Evolutionary conservation across 306 rosid genomes (phyloP), one percentile per base, ranked within the genome.

Genomic region (Prunus dulcis): DNA sequence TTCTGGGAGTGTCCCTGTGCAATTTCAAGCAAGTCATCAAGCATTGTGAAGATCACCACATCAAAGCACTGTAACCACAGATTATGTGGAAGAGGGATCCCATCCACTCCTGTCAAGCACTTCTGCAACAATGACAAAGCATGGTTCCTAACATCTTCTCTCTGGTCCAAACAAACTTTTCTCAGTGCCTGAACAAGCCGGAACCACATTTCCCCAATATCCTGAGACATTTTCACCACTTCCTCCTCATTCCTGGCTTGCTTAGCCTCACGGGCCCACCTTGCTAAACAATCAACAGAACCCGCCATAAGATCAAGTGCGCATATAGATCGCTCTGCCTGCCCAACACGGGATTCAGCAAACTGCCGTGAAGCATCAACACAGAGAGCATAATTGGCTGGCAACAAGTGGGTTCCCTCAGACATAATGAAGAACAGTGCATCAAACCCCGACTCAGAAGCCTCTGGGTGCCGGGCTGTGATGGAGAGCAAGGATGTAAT

Each of bases 271-370:
- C 62, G 62, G 67, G 88, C 80, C 99, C 99, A 96, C 77, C 68
- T 80, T 47, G 81, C 83, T 81, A 95, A 87, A 87, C 98, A 92
- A 84, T 82, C 82, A 80, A 89, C 88, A 72, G 99, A 96, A 75
- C 87, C 93, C 7, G 92, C 88, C 97, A 96, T 91, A 55, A 92
- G 90, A 87, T 96, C 99, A 49, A 96, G 80, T 30, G 99, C 91
- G 11, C 87, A 85, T 46, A 96, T 84, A 75, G 99, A 96, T 66
- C 98, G 87, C 64, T 96, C 99, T 22, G 86, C 91, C 80, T 86
- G 92, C 77, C 99, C 99, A 60, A 92, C 93, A 20, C 98, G 97
- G 79, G 99, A 96, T 84, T 96, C 99, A 18, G 99, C 93, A 91
- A 96, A 96, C 80, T 92, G 93, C 86, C 97, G 89, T 50, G 97